phyloP scores from a whole-genome alignment of 2,329 filamentous ascomycete genomes.

The Pestalotiopsis sp. region DNA sequence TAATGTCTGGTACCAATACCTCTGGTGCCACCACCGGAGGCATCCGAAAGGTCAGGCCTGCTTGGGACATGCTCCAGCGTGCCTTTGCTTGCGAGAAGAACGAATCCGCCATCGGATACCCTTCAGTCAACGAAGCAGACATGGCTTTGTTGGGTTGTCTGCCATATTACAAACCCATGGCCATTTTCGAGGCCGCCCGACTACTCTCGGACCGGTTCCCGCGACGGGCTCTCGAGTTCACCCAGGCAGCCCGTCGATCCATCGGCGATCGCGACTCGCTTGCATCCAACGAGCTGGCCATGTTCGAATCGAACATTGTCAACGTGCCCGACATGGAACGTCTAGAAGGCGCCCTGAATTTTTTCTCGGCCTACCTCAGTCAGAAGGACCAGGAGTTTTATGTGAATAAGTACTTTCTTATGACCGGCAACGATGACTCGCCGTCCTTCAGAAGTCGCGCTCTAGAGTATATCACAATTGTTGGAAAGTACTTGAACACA shows the following conservation, averaged over 20 bases:
- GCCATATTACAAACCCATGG: constrained; percentile 23
- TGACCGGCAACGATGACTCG: constrained; percentile 14
- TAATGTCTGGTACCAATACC: not conserved
- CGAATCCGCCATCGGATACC: not conserved
- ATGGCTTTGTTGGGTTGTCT: constrained; percentile 29
- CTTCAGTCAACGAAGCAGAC: constrained; percentile 18
- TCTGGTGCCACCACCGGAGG: not conserved
- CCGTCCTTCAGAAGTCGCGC: constrained; percentile 19
- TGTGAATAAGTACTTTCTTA: constrained; percentile 22
- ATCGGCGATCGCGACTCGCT: constrained; percentile 23
- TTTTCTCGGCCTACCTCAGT: constrained; percentile 20
- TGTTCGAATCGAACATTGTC: not conserved
- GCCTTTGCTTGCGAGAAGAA: constrained; percentile 25
- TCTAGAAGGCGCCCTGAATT: constrained; percentile 25
- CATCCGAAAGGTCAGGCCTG: constrained; percentile 6
- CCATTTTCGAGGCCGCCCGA: constrained; percentile 31
- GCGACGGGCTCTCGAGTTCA: constrained; percentile 23
- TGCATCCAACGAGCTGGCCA: constrained; percentile 18
- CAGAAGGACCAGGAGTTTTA: constrained; percentile 19
- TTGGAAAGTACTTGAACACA: constrained; percentile 23
- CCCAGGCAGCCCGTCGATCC: constrained; percentile 28
- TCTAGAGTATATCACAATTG: constrained; percentile 25
- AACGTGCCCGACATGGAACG: not conserved
- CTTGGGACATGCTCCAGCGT: constrained; percentile 11
- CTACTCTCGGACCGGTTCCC: constrained; percentile 27